Percentiles rank a stretch among this genome's conserved stretches.
Conservation (phyloP, 768 basidiomycete genomes). For the Tulasnella sp. region DNA sequence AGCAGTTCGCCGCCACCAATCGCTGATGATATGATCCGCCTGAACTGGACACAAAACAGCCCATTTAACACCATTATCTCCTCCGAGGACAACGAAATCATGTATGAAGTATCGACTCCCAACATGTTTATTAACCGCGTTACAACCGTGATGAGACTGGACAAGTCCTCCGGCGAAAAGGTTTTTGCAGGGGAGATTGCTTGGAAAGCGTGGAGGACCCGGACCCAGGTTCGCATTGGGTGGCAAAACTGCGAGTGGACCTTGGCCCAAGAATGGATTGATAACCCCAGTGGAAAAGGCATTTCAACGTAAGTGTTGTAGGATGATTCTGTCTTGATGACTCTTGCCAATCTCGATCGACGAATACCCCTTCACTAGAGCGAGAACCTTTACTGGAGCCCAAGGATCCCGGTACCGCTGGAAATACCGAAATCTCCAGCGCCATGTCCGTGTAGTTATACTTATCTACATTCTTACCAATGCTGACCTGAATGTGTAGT, state of each 20-base stretch:
- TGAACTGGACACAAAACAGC: slow-evolving; percentile 24
- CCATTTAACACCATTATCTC: slow-evolving; percentile 27
- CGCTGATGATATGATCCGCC: background rate
- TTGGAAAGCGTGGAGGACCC: background rate
- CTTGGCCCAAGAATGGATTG: background rate
- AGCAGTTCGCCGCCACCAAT: background rate
- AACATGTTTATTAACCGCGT: background rate
- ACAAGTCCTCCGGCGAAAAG: slow-evolving; percentile 4
- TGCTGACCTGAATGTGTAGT: background rate
- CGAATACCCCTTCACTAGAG: background rate
- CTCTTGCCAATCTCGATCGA: background rate
- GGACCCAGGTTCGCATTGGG: slow-evolving; percentile 7
- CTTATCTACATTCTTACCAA: background rate
- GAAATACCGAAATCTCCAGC: background rate
- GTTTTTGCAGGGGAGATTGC: slow-evolving; percentile 24
- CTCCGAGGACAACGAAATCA: slow-evolving; percentile 4
- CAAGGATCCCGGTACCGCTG: slow-evolving; percentile 18
- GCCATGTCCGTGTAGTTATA: slow-evolving; percentile 1
- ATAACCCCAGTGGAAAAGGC: background rate
- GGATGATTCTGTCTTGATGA: background rate
- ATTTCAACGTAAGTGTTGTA: background rate
- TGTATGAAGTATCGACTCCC: slow-evolving; percentile 30
- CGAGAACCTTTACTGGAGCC: slow-evolving; percentile 11
- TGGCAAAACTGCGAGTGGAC: slow-evolving; percentile 20
- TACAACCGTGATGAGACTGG: slow-evolving; percentile 11